Base-by-base conservation (phyloP, 164 flowering plant genomes). In the Piper betle region DNA sequence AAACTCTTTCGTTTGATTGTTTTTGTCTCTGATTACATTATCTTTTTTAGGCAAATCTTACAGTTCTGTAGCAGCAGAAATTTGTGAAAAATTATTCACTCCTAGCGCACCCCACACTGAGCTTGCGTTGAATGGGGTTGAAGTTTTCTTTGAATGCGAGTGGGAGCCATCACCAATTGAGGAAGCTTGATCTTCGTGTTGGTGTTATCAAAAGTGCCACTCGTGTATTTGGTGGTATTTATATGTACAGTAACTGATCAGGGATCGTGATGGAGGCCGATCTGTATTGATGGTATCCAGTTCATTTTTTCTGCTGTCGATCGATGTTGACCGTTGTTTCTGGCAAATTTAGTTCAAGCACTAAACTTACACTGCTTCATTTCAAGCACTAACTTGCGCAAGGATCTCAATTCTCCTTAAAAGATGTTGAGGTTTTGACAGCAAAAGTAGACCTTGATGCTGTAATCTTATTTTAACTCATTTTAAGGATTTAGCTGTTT, bases 321-420 rank as follows among this genome's bases (percentile, higher is more conserved):
- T 96, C 73, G 98, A 92, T 78, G 98, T 96, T 62, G 82, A 91
- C 39, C 98, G 97, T n/a, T n/a, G n/a, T n/a, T n/a, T n/a, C n/a
- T n/a, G n/a, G n/a, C n/a, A n/a, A n/a, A n/a, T n/a, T n/a, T n/a
- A n/a, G n/a, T n/a, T n/a, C n/a, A n/a, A n/a, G n/a, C n/a, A n/a
- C n/a, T n/a, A n/a, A n/a, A n/a, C n/a, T n/a, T n/a, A n/a, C n/a
- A n/a, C n/a, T 20, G 9, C 25, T 8, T 20, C 19, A 39, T 39
- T 25, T 12, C 10, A 39, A 38, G 39, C 38, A 40, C 59, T 12
- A 55, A n/a, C n/a, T 93, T 67, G 96, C 92, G 53, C 96, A 87
- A 77, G 98, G 97, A 53, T 86, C 96, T 58, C 98, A 93, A 61
- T 93, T 93, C 78, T 93, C 98, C 18, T 72, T 93, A 65, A 89